Base-by-base conservation (phyloP, 1,284 basidiomycete species). In the Nidula niveotomentosa region DNA sequence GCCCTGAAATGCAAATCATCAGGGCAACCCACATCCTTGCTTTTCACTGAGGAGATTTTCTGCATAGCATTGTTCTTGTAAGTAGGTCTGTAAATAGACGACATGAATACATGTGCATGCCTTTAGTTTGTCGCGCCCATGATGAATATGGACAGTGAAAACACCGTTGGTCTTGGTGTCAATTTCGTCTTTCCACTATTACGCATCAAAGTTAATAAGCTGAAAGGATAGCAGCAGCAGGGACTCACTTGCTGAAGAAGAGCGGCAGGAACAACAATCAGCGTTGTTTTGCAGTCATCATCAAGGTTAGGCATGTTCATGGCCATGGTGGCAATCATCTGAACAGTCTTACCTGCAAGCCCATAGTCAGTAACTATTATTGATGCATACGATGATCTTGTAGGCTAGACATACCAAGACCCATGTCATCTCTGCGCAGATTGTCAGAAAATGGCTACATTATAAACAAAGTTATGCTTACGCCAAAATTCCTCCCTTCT, bases 401-500 rank as follows among this genome's bases (percentile, higher is more conserved):
- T 23, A 10, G 18, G 18, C 10, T 46, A 13, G 12, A 35, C 53
- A 36, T 64, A 80, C 90, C 90, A 47, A 93, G 80, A 71, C 91
- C 92, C 94, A 97, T 96, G 66, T 97, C 94, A 68, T 97, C 94
- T 12, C 83, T 85, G 53, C 9, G 43, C 43, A 33, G 39, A 37
- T 37, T 33, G 9, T 49, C n/a, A 18, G n/a, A 39, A 23, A 47
- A 36, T 35, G 7, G n/a, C 56, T 9, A 13, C 3, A 49, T 4
- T 34, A 53, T 36, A 12, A 56, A 23, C 33, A 50, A 45, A 46
- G 41, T 6, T 33, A 44, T 10, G 75, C 80, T 58, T 56, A 84
- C 73, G 92, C 93, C 15, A 94, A 75, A 59, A 94, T 93, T 39
- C 93, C 93, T 57, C 86, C 86, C 60, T 71, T 78, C 56, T 82